These are phyloP conservation scores for Filobasidium floriforme DNA, from an alignment of 768 basidiomycete species.

Conservation along the genomic window DNA sequence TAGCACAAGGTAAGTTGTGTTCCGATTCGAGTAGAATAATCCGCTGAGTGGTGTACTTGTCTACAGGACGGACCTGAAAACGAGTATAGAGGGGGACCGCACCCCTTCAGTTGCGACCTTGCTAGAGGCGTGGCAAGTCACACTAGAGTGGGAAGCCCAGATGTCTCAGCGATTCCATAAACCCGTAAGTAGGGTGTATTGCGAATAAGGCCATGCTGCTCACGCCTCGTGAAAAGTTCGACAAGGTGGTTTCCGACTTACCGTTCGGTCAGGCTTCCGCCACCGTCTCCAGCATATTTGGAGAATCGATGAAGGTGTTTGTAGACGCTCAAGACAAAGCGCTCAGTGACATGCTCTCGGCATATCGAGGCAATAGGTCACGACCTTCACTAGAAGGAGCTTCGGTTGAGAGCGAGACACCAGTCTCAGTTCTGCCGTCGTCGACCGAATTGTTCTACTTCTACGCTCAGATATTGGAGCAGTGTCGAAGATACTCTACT, in stretches of 20 bases:
- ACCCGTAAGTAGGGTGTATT: constrained; percentile 45
- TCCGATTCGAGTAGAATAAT: neutral
- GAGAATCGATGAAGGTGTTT: constrained; percentile 57
- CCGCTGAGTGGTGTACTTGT: neutral
- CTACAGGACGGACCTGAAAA: constrained; percentile 76
- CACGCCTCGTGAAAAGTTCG: constrained; percentile 26
- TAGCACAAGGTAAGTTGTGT: constrained; percentile 64
- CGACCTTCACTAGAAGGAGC: constrained; percentile 61
- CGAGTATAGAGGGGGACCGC: constrained; percentile 52
- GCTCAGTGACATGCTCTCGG: constrained; percentile 79
- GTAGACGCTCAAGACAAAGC: constrained; percentile 95
- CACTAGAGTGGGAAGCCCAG: constrained; percentile 76
- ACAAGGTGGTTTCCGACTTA: constrained; percentile 26
- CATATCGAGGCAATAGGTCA: constrained; percentile 60
- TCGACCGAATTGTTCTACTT: constrained; percentile 97
- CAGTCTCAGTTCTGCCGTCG: constrained; percentile 71
- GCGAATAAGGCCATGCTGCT: neutral
- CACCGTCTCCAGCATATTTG: neutral
- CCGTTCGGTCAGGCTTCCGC: neutral
- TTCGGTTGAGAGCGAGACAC: constrained; percentile 47
- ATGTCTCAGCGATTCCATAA: constrained; percentile 76
- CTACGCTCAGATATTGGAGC: constrained; percentile 88
- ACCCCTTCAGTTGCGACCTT: constrained; percentile 61
- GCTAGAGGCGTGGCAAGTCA: constrained; percentile 76
- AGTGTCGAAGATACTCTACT: constrained; percentile 82